These are phyloP conservation scores for Aspergillus aculeatinus DNA, from an alignment of 2,329 filamentous ascomycete genomes.

Conservation along the genomic window DNA sequence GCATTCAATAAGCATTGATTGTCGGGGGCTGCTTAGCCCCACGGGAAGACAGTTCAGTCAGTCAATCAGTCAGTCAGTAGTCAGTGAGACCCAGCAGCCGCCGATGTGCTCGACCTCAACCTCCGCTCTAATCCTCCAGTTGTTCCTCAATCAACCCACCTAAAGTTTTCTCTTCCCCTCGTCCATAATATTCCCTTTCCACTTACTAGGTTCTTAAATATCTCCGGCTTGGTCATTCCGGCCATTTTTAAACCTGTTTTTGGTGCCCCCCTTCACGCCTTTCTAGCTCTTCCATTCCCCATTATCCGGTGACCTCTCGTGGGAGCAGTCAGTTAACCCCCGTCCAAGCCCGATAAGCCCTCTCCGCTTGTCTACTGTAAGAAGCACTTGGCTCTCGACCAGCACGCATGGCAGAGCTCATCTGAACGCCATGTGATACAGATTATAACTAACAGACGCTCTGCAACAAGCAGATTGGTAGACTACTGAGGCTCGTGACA, in stretches of 20 bases:
- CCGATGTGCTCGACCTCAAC: conserved; percentile 12
- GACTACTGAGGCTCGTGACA: conserved; percentile 4
- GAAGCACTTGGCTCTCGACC: conserved; percentile 6
- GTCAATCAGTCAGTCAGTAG: conserved; percentile 6
- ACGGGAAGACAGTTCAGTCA: conserved; percentile 9
- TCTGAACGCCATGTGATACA: neutral
- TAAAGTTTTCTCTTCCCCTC: neutral
- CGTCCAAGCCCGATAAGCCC: conserved; percentile 23
- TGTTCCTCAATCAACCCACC: neutral
- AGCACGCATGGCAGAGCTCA: neutral
- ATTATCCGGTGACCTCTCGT: conserved; percentile 8
- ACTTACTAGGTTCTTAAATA: neutral
- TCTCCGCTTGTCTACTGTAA: conserved; percentile 16
- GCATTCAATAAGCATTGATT: conserved; percentile 1
- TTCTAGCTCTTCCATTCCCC: neutral
- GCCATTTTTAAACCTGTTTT: neutral
- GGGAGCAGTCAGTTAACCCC: neutral
- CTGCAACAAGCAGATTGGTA: conserved; percentile 1
- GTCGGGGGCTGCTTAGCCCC: conserved; percentile 12
- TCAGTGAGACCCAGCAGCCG: conserved; percentile 9
- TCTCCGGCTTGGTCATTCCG: neutral
- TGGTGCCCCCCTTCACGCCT: neutral
- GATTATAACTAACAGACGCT: neutral
- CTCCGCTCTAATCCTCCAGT: conserved; percentile 2
- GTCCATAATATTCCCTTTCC: neutral